phyloP scores from a whole-genome alignment of 2,329 filamentous ascomycete species.

The Aspergillus ustus region DNA sequence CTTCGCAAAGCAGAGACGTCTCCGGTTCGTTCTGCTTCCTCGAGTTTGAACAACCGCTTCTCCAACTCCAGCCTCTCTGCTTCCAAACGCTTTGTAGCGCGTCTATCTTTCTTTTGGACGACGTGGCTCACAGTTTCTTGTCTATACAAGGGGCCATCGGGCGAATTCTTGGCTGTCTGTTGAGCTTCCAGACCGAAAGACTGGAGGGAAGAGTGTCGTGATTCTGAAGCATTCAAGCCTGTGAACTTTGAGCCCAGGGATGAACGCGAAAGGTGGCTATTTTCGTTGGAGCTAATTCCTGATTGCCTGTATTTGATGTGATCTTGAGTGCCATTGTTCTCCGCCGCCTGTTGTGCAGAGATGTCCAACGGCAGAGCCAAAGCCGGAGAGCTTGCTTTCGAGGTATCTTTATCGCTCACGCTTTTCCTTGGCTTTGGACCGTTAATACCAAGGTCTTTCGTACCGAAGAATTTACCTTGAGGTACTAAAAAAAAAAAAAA shows the following conservation, averaged over 20 bases:
- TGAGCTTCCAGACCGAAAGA: conserved; percentile 1
- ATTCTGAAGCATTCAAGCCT: conserved; percentile 1
- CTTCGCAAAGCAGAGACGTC: conserved; percentile 24
- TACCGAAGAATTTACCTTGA: neutral
- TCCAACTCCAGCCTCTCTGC: conserved; percentile 37
- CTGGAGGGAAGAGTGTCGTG: conserved; percentile 9
- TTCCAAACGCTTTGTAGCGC: conserved; percentile 37
- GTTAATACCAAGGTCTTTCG: neutral
- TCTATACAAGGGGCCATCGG: conserved; percentile 13
- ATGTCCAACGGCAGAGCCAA: neutral
- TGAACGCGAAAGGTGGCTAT: conserved; percentile 1
- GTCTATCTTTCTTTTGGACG: conserved; percentile 32
- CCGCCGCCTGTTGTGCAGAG: neutral
- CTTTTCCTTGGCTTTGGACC: conserved; percentile 13
- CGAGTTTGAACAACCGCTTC: conserved; percentile 28
- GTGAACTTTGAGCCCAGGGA: conserved; percentile 5
- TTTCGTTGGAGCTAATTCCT: neutral
- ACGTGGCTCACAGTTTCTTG: conserved; percentile 28
- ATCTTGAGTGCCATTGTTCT: neutral
- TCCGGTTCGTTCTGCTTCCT: conserved; percentile 28
- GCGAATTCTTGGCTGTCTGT: conserved; percentile 13
- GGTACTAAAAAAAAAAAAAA: neutral
- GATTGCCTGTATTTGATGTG: conserved; percentile 1
- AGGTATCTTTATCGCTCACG: neutral
- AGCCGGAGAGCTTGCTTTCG: neutral